Evolutionary conservation across 805 yeast genomes (phyloP), one percentile per base, ranked within the genome.

Genomic region (Jamesozyma hellenica): DNA sequence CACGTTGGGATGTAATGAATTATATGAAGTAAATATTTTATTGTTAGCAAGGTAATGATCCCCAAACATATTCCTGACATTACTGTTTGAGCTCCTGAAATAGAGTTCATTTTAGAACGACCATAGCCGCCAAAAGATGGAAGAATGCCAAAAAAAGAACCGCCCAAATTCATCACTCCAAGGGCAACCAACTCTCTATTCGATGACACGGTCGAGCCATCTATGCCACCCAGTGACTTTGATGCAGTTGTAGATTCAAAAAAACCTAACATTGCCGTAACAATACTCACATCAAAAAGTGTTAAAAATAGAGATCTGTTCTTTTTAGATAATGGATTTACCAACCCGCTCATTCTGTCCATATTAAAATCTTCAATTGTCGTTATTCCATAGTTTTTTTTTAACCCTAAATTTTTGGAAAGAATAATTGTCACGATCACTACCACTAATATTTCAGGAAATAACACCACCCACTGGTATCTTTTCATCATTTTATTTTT

Each of bases 41-140:
- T 74, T 4, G 85, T 78, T 14, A 84, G 46, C 34, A 87, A 60
- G 0, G 96, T 80, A 4, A 79, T 66, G 2, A 74, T n/a, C 0
- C 95, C 90, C 80, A 88, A 81, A 10, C 83, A 72, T 4, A 77
- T 75, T 0, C 95, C 94, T n/a, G 92, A 74, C 55, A 80, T 66
- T 10, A 88, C 88, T 0, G 95, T 83, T 47, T 75, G 75, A 0
- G 94, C 97, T 4, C 96, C 96, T 12, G 87, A 77, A 38, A 86
- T 65, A 1, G 88, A 82, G 63, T 90, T 90, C 42, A 90, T 79
- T 52, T 83, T 87, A 14, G 95, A 82, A 52, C 97, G 72, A 2
- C 96, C 97, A 55, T 88, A 90, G 0, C 97, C 97, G 9, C 97
- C 98, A 68, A 88, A 88, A 0, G 94, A 76, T 0, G 98, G 96